Evolutionary conservation across 192 early-diverging fungal genomes (phyloP).

Genomic region (Mortierella claussenii): DNA sequence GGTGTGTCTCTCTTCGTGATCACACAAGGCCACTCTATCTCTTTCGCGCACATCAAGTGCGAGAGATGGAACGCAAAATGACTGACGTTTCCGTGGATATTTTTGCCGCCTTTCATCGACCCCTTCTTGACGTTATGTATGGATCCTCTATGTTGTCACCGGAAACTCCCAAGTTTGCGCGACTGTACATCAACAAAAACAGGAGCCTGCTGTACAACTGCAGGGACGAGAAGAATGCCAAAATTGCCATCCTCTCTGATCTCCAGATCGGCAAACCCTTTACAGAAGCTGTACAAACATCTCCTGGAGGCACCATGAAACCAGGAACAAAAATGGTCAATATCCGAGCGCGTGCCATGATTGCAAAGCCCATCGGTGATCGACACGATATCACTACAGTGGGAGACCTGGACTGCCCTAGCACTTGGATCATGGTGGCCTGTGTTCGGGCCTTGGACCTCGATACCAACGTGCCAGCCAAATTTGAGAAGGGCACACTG

Average conservation of each 20-base stretch:
- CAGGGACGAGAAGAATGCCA: constrained; percentile 21
- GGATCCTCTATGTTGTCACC: not conserved
- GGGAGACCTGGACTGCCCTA: constrained; percentile 51
- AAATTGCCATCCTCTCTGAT: constrained; percentile 25
- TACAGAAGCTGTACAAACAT: not conserved
- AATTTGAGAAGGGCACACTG: constrained; percentile 35
- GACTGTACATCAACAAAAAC: constrained; percentile 44
- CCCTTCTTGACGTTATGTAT: constrained; percentile 12
- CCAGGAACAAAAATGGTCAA: constrained; percentile 3
- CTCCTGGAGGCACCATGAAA: not conserved
- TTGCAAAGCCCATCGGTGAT: constrained; percentile 54
- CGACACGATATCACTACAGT: constrained; percentile 48
- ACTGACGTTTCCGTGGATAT: constrained; percentile 36
- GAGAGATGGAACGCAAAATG: constrained; percentile 42
- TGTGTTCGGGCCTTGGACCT: constrained; percentile 14
- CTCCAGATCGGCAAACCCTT: constrained; percentile 4
- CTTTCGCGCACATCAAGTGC: constrained; percentile 16
- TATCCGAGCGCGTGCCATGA: constrained; percentile 24
- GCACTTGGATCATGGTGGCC: constrained; percentile 40
- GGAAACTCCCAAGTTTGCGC: constrained; percentile 22
- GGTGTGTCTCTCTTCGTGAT: not conserved
- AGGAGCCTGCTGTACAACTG: constrained; percentile 12
- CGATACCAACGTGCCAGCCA: constrained; percentile 14
- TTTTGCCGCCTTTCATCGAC: constrained; percentile 26
- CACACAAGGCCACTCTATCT: constrained; percentile 27